phyloP scores from a whole-genome alignment of 345 rosid species.

The Clausena lansium region DNA sequence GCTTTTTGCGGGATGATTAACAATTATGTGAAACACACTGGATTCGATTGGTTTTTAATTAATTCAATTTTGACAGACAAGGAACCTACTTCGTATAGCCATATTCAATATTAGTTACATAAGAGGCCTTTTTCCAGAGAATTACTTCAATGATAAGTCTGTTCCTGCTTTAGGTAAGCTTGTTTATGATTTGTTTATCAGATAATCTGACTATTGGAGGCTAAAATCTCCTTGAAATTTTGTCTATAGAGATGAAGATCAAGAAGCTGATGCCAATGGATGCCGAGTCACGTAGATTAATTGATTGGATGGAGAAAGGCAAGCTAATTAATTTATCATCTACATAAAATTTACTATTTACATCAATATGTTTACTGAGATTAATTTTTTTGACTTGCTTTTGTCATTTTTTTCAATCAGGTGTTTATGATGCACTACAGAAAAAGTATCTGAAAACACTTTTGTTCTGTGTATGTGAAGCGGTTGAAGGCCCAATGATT shows the following conservation, averaged over 20 bases:
- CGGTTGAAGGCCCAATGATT: constrained; percentile 76
- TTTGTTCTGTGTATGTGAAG: constrained; percentile 80
- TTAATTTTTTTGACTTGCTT: constrained; percentile 18
- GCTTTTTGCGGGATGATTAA: neutral
- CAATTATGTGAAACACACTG: neutral
- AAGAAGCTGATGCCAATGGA: constrained; percentile 98
- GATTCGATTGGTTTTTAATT: neutral
- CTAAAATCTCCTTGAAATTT: constrained; percentile 4
- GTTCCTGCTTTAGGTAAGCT: constrained; percentile 89
- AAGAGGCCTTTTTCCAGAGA: constrained; percentile 95
- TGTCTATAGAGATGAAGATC: constrained; percentile 77
- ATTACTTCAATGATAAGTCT: constrained; percentile 88
- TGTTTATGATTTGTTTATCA: neutral
- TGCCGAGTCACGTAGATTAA: constrained; percentile 88
- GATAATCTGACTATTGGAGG: neutral
- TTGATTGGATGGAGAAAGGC: constrained; percentile 99
- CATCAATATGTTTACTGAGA: neutral
- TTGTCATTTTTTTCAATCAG: constrained; percentile 27
- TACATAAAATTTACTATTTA: neutral
- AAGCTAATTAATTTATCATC: constrained; percentile 8
- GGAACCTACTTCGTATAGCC: constrained; percentile 92
- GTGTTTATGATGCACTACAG: constrained; percentile 93
- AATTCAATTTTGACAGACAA: constrained; percentile 44
- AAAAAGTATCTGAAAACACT: constrained; percentile 86
- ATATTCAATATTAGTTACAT: constrained; percentile 96